These are phyloP conservation scores for Monilinia fructicola DNA, from an alignment of 2,329 filamentous ascomycete species.

Conservation along the genomic window DNA sequence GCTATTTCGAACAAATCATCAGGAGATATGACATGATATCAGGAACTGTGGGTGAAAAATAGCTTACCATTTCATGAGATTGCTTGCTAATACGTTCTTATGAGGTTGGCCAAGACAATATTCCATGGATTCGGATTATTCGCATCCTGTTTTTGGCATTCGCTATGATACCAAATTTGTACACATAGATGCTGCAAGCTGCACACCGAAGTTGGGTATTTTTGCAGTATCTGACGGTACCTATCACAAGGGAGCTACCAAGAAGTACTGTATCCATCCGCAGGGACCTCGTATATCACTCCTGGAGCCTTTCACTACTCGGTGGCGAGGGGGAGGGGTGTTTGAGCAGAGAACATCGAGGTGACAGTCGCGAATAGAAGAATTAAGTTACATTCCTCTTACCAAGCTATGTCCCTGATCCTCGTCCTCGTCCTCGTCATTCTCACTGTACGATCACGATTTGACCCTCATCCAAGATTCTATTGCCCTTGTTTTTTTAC, in stretches of 20 bases:
- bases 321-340: not conserved
- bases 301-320: not conserved
- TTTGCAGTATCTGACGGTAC: not conserved
- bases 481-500: not conserved
- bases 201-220: not conserved
- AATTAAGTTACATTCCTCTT: not conserved
- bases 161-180: not conserved
- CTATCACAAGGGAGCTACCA: not conserved
- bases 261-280: not conserved
- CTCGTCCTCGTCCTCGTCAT: not conserved
- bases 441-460: not conserved
- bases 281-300: conserved; percentile 12
- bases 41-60: not conserved
- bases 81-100: not conserved
- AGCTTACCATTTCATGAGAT: not conserved
- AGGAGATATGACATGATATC: conserved; percentile 5
- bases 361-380: not conserved
- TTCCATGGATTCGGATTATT: not conserved
- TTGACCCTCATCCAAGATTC: not conserved
- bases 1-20: conserved; percentile 8
- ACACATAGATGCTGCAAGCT: not conserved
- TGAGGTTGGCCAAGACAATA: not conserved
- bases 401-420: not conserved
- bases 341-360: too few relatives aligned
- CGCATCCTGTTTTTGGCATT: not conserved